These are phyloP conservation scores for Hericium rajendrae DNA, from an alignment of 768 basidiomycete genomes.

Conservation along the genomic window DNA sequence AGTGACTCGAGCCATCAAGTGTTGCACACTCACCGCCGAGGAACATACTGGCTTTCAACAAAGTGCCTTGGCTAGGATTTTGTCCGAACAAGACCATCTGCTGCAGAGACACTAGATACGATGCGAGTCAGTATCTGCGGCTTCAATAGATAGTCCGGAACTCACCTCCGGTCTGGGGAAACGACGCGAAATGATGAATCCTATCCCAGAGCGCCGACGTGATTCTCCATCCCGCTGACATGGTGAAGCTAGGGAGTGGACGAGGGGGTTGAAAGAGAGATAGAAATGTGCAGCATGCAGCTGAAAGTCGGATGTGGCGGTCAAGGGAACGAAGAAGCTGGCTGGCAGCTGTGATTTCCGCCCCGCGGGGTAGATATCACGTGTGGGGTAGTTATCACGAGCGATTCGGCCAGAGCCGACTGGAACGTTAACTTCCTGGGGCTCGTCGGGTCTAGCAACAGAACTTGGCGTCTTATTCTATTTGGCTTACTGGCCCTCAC, in stretches of 20 bases:
- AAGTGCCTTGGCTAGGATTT: slow-evolving; percentile 88
- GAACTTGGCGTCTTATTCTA: too few species aligned
- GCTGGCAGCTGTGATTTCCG: too few species aligned
- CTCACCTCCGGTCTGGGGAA: slow-evolving; percentile 87
- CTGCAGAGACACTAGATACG: slow-evolving; percentile 70
- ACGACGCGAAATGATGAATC: slow-evolving; percentile 85
- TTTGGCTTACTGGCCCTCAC: too few species aligned
- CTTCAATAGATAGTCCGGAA: slow-evolving; percentile 5
- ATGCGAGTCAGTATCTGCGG: not conserved
- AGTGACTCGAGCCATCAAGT: slow-evolving; percentile 1
- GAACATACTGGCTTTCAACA: slow-evolving; percentile 88
- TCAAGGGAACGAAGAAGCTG: not conserved
- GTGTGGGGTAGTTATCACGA: too few species aligned
- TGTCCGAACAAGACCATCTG: slow-evolving; percentile 98
- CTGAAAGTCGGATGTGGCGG: not conserved
- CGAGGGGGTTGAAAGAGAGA: not conserved
- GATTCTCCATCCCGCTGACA: slow-evolving; percentile 54
- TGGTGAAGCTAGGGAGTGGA: slow-evolving; percentile 7
- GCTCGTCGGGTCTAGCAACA: too few species aligned
- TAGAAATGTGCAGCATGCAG: too few species aligned
- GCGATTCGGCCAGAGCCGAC: too few species aligned
- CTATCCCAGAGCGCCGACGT: slow-evolving; percentile 76
- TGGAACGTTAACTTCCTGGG: too few species aligned
- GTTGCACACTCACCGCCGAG: slow-evolving; percentile 50
- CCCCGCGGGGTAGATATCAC: too few species aligned